Evolutionary conservation across 352 stramenopile species (phyloP), one percentile per base, ranked within the genome.

Genomic region (Globisporangium paddicum): DNA sequence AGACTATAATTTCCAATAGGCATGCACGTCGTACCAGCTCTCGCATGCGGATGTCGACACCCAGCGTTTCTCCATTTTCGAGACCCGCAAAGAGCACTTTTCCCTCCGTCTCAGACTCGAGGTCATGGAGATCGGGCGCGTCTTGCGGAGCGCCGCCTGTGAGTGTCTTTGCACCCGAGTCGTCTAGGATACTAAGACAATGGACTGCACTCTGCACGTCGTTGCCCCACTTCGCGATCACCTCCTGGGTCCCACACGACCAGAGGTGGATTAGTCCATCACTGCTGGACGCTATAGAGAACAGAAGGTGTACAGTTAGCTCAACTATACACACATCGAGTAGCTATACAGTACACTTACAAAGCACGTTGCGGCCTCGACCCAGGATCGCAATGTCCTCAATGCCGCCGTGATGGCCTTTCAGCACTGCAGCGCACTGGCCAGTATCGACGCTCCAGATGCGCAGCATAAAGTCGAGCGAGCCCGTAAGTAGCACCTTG

Each of bases 231-330:
- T 77, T 76, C 2, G 78, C 75, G 46, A 90, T 61, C 35, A 77
- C 64, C 5, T 82, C 52, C 40, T 89, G 77, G 1, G 66, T 82
- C 7, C 72, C 80, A 30, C 70, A 83, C 48, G 70, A 82, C 82
- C 82, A 92, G 18, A 90, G 21, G 37, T 87, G 79, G 30, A 92
- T 82, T 0, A 82, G 55, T 16, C 77, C 77, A 50, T 92, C 80
- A 8, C 60, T 79, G 47, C 68, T 79, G 19, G 74, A 86, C 1
- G 82, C 82, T 92, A 55, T 21, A 32, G 3, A 32, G 3, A 32
- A 32, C 6, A 32, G 6, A 32, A 7, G 28, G 28, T 32, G 28
- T 32, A 32, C 6, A 32, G 28, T 32, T 32, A 32, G 28, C 6
- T 6, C 3, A 32, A 6, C 3, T 32, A 32, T 32, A 32, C 28